phyloP scores from a whole-genome alignment of 2,329 filamentous ascomycete species.

The Diaporthe helianthi region DNA sequence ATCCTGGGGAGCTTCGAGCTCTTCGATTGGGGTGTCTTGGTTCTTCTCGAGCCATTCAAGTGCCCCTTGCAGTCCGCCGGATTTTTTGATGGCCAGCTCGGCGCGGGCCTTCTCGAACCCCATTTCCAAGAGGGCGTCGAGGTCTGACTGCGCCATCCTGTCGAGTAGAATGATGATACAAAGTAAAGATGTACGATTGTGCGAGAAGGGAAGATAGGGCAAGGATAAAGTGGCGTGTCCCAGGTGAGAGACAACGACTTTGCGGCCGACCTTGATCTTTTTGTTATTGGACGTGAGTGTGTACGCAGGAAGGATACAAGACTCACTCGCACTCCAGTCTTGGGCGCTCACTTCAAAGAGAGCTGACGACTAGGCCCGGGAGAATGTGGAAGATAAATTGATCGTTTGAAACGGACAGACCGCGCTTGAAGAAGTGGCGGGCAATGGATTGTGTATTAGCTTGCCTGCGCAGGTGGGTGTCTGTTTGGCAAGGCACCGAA shows the following conservation, averaged over 20 bases:
- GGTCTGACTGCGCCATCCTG: slow-evolving; percentile 64
- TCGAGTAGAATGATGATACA: neutral
- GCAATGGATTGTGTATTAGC: neutral
- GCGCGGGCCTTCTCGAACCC: slow-evolving; percentile 85
- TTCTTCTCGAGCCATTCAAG: slow-evolving; percentile 95
- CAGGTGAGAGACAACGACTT: neutral
- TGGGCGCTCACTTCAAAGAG: neutral
- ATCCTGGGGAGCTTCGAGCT: slow-evolving; percentile 65
- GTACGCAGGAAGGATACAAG: neutral
- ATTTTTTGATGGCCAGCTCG: slow-evolving; percentile 83
- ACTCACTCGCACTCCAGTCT: neutral
- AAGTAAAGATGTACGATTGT: neutral
- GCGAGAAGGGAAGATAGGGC: slow-evolving; percentile 18
- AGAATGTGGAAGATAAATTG: neutral
- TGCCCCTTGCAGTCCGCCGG: slow-evolving; percentile 82
- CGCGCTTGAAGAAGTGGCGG: neutral
- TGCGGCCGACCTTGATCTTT: neutral
- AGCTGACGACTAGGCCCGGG: neutral
- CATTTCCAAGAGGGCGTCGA: slow-evolving; percentile 71
- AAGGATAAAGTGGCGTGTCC: slow-evolving; percentile 26
- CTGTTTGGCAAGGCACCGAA: slow-evolving; percentile 8
- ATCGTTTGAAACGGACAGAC: neutral
- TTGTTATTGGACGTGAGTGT: neutral
- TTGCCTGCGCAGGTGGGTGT: neutral
- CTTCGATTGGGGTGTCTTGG: slow-evolving; percentile 84